Evolutionary conservation across 2,329 filamentous ascomycete species (phyloP).

Genomic region (Diaporthe eres): DNA sequence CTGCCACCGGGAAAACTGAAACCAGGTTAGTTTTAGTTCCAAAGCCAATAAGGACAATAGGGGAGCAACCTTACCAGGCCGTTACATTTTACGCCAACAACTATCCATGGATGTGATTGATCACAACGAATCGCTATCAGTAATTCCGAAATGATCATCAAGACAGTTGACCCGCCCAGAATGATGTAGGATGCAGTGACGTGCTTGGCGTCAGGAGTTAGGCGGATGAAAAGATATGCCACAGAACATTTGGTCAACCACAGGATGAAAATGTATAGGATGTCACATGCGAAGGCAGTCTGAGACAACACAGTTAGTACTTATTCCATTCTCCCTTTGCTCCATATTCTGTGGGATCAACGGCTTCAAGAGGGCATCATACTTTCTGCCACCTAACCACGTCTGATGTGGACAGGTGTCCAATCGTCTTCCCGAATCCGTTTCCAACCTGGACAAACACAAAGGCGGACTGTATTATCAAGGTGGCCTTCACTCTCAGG

Average conservation of each 20-base stretch:
- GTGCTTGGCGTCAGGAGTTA: constrained; percentile 59
- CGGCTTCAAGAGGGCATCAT: constrained; percentile 16
- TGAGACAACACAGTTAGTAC: constrained; percentile 36
- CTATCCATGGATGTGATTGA: constrained; percentile 52
- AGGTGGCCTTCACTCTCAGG: constrained; percentile 47
- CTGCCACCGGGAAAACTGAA: constrained; percentile 55
- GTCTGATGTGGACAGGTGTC: constrained; percentile 44
- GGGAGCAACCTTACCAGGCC: constrained; percentile 49
- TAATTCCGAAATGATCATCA: constrained; percentile 56
- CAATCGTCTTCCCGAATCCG: constrained; percentile 56
- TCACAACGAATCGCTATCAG: constrained; percentile 58
- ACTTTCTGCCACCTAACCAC: constrained; percentile 54
- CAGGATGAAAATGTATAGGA: constrained; percentile 58
- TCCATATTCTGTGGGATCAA: not conserved
- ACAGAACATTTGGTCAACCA: constrained; percentile 60
- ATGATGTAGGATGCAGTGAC: constrained; percentile 52
- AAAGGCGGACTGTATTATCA: constrained; percentile 53
- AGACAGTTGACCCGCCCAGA: constrained; percentile 53
- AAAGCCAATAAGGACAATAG: not conserved
- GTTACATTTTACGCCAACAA: constrained; percentile 49
- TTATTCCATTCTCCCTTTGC: not conserved
- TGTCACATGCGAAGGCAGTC: constrained; percentile 55
- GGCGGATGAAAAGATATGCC: constrained; percentile 58
- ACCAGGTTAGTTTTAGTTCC: not conserved
- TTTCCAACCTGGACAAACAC: constrained; percentile 54